Evolutionary conservation across 441 rosid genomes (phyloP).

Genomic region (Lepidium campestre): DNA sequence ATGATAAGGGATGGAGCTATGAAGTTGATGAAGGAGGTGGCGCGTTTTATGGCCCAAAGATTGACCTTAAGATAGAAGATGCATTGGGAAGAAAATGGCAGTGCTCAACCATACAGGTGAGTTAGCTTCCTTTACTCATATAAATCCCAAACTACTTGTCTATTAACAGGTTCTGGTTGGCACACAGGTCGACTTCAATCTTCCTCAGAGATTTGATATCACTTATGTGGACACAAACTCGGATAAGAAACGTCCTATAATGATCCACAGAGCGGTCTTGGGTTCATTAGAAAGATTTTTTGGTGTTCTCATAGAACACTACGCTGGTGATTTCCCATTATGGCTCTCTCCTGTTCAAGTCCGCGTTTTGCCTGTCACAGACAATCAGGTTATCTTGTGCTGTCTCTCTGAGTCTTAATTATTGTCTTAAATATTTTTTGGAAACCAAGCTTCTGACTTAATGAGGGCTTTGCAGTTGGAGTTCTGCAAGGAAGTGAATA

Average conservation of each 20-base stretch:
- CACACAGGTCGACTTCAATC: slow-evolving; percentile 82
- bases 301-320: slow-evolving; percentile 89
- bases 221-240: slow-evolving; percentile 74
- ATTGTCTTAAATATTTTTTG: background rate
- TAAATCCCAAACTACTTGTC: background rate
- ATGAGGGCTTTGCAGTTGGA: slow-evolving; percentile 40
- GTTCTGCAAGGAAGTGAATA: slow-evolving; percentile 56
- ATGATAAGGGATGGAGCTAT: slow-evolving; percentile 88
- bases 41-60: slow-evolving; percentile 95
- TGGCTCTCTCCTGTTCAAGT: slow-evolving; percentile 95
- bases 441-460: background rate
- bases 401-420: background rate
- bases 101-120: slow-evolving; percentile 92
- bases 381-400: slow-evolving; percentile 51
- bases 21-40: slow-evolving; percentile 97
- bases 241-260: slow-evolving; percentile 79
- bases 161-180: background rate
- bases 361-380: slow-evolving; percentile 82
- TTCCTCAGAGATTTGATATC: slow-evolving; percentile 81
- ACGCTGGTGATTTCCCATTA: slow-evolving; percentile 88
- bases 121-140: background rate
- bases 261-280: slow-evolving; percentile 96
- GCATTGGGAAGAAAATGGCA: slow-evolving; percentile 98
- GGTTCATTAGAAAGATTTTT: slow-evolving; percentile 89
- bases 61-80: slow-evolving; percentile 92